Percentiles rank a stretch among this genome's conserved stretches.
Conservation (phyloP, 2,329 filamentous ascomycete genomes). For the Plectosphaerella plurivora region DNA sequence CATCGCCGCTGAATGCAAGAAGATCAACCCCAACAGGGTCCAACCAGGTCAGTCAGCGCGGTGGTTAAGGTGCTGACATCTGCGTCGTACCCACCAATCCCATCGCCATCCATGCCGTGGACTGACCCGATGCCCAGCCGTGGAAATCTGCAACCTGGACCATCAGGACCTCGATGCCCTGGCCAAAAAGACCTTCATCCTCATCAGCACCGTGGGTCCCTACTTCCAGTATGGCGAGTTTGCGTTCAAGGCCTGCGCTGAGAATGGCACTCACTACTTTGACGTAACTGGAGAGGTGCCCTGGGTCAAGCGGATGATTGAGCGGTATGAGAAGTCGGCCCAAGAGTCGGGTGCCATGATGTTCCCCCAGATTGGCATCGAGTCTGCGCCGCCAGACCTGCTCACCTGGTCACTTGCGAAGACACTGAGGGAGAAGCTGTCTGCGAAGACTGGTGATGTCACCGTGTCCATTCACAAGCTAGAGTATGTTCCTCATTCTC, state of each 20-base stretch:
- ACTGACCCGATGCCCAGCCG: slow-evolving; percentile 25
- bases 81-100: neutral
- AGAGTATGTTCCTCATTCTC: slow-evolving; percentile 21
- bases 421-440: slow-evolving; percentile 43
- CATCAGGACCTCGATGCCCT: slow-evolving; percentile 41
- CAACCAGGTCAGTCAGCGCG: slow-evolving; percentile 56
- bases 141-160: slow-evolving; percentile 48
- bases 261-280: slow-evolving; percentile 60
- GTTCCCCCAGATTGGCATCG: slow-evolving; percentile 58
- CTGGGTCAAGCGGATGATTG: slow-evolving; percentile 56
- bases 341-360: slow-evolving; percentile 52
- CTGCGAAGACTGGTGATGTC: slow-evolving; percentile 47
- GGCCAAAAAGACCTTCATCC: slow-evolving; percentile 49
- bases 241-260: slow-evolving; percentile 57
- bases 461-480: slow-evolving; percentile 43
- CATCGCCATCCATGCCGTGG: neutral
- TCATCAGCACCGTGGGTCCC: slow-evolving; percentile 57
- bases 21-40: slow-evolving; percentile 62
- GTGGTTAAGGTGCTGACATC: neutral
- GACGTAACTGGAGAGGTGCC: slow-evolving; percentile 59
- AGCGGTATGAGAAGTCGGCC: slow-evolving; percentile 50
- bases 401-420: slow-evolving; percentile 49
- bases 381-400: slow-evolving; percentile 59
- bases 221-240: slow-evolving; percentile 53
- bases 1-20: slow-evolving; percentile 62